Base-by-base conservation (phyloP, 2,329 filamentous ascomycete species). In the Aspergillus pseudoterreus region DNA sequence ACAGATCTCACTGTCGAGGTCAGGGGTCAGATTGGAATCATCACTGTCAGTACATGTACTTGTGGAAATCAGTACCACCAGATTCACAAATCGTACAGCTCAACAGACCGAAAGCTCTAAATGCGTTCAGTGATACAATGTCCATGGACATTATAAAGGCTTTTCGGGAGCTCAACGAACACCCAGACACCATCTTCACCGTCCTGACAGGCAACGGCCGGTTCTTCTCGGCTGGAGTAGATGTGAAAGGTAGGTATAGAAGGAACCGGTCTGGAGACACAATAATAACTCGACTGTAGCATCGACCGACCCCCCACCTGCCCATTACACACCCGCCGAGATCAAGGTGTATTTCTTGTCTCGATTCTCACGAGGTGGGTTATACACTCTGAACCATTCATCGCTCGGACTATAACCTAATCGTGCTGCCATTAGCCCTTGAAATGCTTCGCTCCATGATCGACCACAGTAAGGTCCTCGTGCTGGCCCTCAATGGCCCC, bases 381-480 rank as follows among this genome's bases (percentile, higher is more conserved):
- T 6, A 17, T n/a, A n/a, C 22, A 6, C 35, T 38, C 14, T 14
- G 4, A 5, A 38, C 15, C 35, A 8, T 38, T 17, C 15, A n/a
- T n/a, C 4, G 35, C 35, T 12, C 35, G 6, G 2, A 8, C 12
- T 9, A 38, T 17, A 38, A 1, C 35, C 5, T n/a, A 38, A 38
- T 15, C 8, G 15, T 4, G 17, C 3, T 38, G 15, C 10, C 35
- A 38, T 38, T 6, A 38, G 35, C 35, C 35, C 35, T 53, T 9
- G 57, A 57, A 42, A 35, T 78, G 47, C 65, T 78, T 45, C 72
- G 73, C 47, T 70, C 68, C 27, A 71, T 78, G 55, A 78, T 78
- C 57, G 75, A 78, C 61, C 77, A 79, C 63, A 67, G 63, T 6
- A 80, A 79, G 63, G 75, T 80, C n/a, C 71, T 79, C 45, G 70